Evolutionary conservation across 352 stramenopile species (phyloP).

Genomic region (Phytophthora crassamura): DNA sequence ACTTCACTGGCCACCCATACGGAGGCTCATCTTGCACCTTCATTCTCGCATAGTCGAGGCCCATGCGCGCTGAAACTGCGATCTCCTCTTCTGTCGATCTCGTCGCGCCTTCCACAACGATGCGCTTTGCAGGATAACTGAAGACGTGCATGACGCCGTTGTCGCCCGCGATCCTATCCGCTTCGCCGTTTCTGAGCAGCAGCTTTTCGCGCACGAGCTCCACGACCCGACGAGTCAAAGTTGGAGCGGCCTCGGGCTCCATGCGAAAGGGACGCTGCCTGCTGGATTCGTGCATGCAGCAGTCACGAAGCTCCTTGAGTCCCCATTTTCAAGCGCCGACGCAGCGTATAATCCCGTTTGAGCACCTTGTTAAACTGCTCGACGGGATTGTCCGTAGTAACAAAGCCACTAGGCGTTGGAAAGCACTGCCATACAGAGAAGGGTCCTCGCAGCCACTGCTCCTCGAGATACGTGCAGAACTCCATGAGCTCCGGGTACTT

Average conservation of each 20-base stretch:
- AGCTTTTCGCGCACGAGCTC: too few species aligned
- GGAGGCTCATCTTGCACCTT: neutral
- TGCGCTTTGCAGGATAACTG: neutral
- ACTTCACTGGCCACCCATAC: neutral
- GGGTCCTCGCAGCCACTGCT: slow-evolving; percentile 7
- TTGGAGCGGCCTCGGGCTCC: neutral
- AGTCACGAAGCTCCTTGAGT: neutral
- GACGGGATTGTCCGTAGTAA: slow-evolving; percentile 24
- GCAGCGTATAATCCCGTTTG: slow-evolving; percentile 28
- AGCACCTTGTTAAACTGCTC: slow-evolving; percentile 33
- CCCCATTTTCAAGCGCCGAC: slow-evolving; percentile 13
- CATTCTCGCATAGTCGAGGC: neutral
- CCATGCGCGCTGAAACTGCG: neutral
- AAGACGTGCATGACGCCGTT: too few species aligned
- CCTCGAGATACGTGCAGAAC: slow-evolving; percentile 17
- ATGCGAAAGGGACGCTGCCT: neutral
- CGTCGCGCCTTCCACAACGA: too few species aligned
- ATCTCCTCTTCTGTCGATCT: neutral
- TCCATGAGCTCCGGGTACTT: neutral
- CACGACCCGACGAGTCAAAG: neutral
- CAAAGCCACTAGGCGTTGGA: slow-evolving; percentile 9
- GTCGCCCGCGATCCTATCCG: too few species aligned
- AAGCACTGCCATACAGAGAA: slow-evolving; percentile 28
- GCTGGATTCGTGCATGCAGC: neutral
- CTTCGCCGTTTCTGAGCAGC: too few species aligned